Evolutionary conservation across 1,284 basidiomycete genomes (phyloP).

Genomic region (Exobasidium rhododendri): DNA sequence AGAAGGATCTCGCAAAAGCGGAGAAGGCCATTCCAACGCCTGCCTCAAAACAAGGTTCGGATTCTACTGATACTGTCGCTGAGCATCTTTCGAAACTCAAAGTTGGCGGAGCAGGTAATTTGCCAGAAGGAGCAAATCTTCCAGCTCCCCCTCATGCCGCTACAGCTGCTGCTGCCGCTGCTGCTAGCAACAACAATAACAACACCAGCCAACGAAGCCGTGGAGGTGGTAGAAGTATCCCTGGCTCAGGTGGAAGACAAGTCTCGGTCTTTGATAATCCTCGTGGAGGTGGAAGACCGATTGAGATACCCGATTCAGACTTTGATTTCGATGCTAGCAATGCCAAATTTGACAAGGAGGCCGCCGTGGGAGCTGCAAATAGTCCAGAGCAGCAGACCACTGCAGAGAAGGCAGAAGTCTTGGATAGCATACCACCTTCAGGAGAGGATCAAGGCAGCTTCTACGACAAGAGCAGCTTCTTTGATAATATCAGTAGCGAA

Average conservation of each 20-base stretch:
- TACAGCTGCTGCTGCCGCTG: conserved; percentile 25
- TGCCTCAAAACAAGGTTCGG: neutral
- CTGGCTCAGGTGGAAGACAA: conserved; percentile 17
- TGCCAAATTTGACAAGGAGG: conserved; percentile 45
- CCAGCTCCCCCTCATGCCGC: conserved; percentile 40
- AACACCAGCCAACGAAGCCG: neutral
- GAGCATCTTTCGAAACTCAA: conserved; percentile 40
- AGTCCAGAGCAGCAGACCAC: neutral
- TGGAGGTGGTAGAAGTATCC: conserved; percentile 3
- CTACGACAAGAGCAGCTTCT: conserved; percentile 52
- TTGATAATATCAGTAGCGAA: conserved; percentile 51
- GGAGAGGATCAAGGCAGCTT: conserved; percentile 25
- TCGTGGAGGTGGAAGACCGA: conserved; percentile 6
- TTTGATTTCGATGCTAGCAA: conserved; percentile 53
- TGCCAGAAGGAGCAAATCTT: conserved; percentile 17
- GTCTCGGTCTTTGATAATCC: conserved; percentile 15
- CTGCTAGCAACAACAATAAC: too few relatives aligned
- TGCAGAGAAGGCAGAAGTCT: conserved; percentile 13
- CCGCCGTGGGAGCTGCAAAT: neutral
- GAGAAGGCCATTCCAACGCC: conserved; percentile 10
- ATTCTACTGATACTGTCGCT: conserved; percentile 32
- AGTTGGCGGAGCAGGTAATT: conserved; percentile 19
- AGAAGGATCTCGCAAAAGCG: neutral
- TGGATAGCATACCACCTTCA: conserved; percentile 47
- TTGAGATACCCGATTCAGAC: conserved; percentile 36